These are phyloP conservation scores for Balansia obtecta DNA, from an alignment of 2,329 filamentous ascomycete genomes.

Conservation along the genomic window DNA sequence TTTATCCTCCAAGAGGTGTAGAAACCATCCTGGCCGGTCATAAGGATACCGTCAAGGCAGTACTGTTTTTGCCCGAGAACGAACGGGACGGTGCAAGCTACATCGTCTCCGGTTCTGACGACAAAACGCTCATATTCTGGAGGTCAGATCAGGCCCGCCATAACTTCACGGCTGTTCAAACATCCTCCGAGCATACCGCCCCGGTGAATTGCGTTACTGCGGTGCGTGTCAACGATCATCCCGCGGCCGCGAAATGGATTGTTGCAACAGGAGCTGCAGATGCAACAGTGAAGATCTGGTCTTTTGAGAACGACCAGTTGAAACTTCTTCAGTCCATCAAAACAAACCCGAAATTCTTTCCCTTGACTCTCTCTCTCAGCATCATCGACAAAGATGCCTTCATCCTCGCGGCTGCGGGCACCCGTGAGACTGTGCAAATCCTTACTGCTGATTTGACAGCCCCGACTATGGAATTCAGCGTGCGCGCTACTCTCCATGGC, in stretches of 20 bases:
- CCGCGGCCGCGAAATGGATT: constrained; percentile 26
- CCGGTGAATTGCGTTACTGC: constrained; percentile 59
- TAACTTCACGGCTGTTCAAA: constrained; percentile 35
- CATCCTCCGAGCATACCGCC: constrained; percentile 50
- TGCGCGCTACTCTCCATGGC: constrained; percentile 67
- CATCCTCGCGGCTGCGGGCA: constrained; percentile 76
- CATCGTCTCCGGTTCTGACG: constrained; percentile 70
- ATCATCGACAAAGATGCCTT: constrained; percentile 41
- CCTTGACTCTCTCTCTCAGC: constrained; percentile 61
- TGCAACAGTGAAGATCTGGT: constrained; percentile 61
- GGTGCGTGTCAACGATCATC: constrained; percentile 17
- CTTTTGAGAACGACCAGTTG: constrained; percentile 34
- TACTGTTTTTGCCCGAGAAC: constrained; percentile 57
- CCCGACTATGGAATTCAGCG: constrained; percentile 41
- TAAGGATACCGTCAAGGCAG: constrained; percentile 65
- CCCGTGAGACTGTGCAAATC: constrained; percentile 69
- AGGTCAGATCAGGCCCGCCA: constrained; percentile 17
- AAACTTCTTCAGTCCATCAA: constrained; percentile 57
- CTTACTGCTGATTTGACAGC: constrained; percentile 44
- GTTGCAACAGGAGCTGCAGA: constrained; percentile 75
- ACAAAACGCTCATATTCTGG: constrained; percentile 70
- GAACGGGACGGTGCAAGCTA: constrained; percentile 35
- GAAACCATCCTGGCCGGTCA: constrained; percentile 61
- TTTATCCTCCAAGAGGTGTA: constrained; percentile 41
- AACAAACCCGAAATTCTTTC: constrained; percentile 69